These are phyloP conservation scores for Pseudogymnoascus verrucosus DNA, from an alignment of 2,329 filamentous ascomycete species.

Conservation along the genomic window DNA sequence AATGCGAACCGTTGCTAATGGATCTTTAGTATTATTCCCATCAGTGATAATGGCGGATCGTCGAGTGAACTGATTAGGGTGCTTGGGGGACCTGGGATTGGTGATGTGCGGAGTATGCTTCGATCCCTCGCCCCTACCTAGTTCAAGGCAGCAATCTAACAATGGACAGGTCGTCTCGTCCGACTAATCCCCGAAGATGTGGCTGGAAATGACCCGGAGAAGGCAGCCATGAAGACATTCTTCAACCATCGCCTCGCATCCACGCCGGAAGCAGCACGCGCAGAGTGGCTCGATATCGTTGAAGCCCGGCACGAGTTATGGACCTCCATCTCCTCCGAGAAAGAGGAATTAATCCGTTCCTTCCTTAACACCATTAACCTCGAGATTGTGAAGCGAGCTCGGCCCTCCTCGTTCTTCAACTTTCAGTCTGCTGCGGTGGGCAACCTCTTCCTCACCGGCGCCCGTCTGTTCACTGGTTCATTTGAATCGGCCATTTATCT, in stretches of 20 bases:
- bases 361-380: slow-evolving; percentile 70
- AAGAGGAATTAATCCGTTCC: slow-evolving; percentile 68
- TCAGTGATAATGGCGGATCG: slow-evolving; percentile 91
- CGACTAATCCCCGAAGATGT: slow-evolving; percentile 69
- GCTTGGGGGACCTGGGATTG: slow-evolving; percentile 84
- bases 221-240: slow-evolving; percentile 66
- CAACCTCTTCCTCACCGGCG: slow-evolving; percentile 75
- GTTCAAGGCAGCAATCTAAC: neutral
- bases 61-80: slow-evolving; percentile 90
- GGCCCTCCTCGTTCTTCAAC: slow-evolving; percentile 67
- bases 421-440: slow-evolving; percentile 70
- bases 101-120: slow-evolving; percentile 60
- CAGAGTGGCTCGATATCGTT: slow-evolving; percentile 83
- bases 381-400: slow-evolving; percentile 68
- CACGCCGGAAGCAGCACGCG: slow-evolving; percentile 51
- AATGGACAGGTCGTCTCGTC: slow-evolving; percentile 64
- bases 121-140: neutral
- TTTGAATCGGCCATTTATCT: slow-evolving; percentile 92
- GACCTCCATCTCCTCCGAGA: slow-evolving; percentile 60
- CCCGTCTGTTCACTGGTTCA: slow-evolving; percentile 81
- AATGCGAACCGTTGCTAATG: slow-evolving; percentile 44
- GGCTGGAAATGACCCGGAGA: slow-evolving; percentile 49
- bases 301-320: slow-evolving; percentile 75
- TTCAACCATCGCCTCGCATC: slow-evolving; percentile 80
- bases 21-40: slow-evolving; percentile 71